Conservation (phyloP, 768 basidiomycete genomes). For the Phylloporus arenicola region DNA sequence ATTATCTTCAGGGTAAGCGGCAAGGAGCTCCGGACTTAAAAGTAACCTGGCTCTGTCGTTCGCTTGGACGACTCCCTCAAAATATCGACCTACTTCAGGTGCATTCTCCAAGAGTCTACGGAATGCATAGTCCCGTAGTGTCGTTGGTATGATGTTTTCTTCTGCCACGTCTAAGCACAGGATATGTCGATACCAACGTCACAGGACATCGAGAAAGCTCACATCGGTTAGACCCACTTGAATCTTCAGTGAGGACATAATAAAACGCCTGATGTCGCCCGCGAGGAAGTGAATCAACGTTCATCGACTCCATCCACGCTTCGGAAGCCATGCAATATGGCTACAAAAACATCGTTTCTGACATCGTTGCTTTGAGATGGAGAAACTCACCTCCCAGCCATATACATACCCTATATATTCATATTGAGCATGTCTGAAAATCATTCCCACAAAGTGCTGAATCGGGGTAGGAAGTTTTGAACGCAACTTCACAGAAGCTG, state of each 20-base stretch:
- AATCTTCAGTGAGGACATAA: slow-evolving; percentile 25
- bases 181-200: not conserved
- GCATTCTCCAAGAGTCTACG: slow-evolving; percentile 22
- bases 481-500: slow-evolving; percentile 23
- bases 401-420: slow-evolving; percentile 41
- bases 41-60: slow-evolving; percentile 34
- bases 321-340: slow-evolving; percentile 36
- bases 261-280: slow-evolving; percentile 52
- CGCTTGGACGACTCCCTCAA: slow-evolving; percentile 29
- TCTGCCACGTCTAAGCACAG: slow-evolving; percentile 32
- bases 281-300: slow-evolving; percentile 33
- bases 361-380: not conserved
- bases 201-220: slow-evolving; percentile 9
- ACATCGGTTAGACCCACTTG: slow-evolving; percentile 36
- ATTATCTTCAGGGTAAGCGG: slow-evolving; percentile 46
- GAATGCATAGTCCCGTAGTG: slow-evolving; percentile 14
- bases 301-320: slow-evolving; percentile 42
- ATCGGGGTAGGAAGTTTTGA: slow-evolving; percentile 23
- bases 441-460: slow-evolving; percentile 46
- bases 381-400: slow-evolving; percentile 44
- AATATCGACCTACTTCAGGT: slow-evolving; percentile 31
- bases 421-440: slow-evolving; percentile 38
- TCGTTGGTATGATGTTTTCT: slow-evolving; percentile 28
- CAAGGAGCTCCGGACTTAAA: slow-evolving; percentile 38
- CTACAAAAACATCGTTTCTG: slow-evolving; percentile 8